Evolutionary conservation across 805 yeast genomes (phyloP), one percentile per base, ranked within the genome.

Genomic region (Yamadazyma tumulicola): DNA sequence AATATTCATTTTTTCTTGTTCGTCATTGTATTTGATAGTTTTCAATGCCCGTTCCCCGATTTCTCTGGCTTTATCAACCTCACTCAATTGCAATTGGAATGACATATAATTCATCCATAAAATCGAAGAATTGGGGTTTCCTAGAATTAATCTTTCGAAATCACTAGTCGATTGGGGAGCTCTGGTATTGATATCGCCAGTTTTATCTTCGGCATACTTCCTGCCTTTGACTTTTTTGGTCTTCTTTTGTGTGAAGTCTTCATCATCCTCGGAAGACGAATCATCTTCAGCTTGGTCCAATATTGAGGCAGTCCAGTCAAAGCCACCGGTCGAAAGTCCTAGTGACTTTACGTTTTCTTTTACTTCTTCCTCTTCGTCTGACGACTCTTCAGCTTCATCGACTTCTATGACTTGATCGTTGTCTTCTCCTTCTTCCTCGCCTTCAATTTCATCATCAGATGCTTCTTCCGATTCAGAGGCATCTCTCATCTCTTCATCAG

Each of bases 21-120:
- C 97, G 52, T 89, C 96, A 52, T 96, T 77, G 63, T 80, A 86
- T 50, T 77, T 79, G 48, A 93, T 94, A 5, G 93, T 81, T 65
- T 85, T 85, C 54, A 93, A 72, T 2, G 97, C 98, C 43, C 98
- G 77, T 49, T 82, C 85, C 29, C 86, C 97, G 49, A 93, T 78
- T 57, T 86, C 95, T 49, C 98, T 79, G 7, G 97, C 96, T 61
- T 85, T 87, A 24, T 91, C 97, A 39, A 88, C 68, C 60, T 93
- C 98, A 67, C 96, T 85, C 43, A 91, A 70, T 60, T 89, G 96
- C 45, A 93, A 72, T 61, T 89, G 96, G 82, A 91, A 93, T 4
- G 97, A 89, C 96, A 93, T 93, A 64, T 85, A 93, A 63, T 89
- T 86, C 85, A 93, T 91, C 98, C 98, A 93, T 38, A 87, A 62